These are phyloP conservation scores for Coemansia sp. DNA, from an alignment of 192 early-diverging fungal species.

Conservation along the genomic window DNA sequence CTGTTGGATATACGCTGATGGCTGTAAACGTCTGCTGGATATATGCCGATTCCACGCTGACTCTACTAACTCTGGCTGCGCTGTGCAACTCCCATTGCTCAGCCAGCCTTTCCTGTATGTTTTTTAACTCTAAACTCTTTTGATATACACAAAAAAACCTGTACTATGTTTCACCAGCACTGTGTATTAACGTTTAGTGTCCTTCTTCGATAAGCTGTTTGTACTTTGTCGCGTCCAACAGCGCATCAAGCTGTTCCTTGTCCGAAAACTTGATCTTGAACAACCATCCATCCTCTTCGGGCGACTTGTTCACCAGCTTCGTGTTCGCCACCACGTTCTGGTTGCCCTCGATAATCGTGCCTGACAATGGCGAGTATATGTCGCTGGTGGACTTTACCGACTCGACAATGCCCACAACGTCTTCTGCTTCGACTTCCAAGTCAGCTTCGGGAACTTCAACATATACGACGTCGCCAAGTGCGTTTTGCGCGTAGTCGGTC, in stretches of 20 bases:
- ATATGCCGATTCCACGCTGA: neutral
- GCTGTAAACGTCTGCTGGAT: too few relatives aligned
- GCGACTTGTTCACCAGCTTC: constrained; percentile 72
- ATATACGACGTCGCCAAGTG: constrained; percentile 93
- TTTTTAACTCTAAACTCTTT: constrained; percentile 2
- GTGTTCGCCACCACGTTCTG: constrained; percentile 62
- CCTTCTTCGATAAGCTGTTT: constrained; percentile 53
- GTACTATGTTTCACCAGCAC: neutral
- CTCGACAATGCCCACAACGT: constrained; percentile 80
- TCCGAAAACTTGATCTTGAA: constrained; percentile 83
- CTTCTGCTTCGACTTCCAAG: constrained; percentile 57
- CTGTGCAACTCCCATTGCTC: neutral
- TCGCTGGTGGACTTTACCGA: constrained; percentile 94
- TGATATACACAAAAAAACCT: constrained; percentile 7
- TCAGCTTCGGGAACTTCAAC: constrained; percentile 82
- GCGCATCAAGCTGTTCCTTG: constrained; percentile 64
- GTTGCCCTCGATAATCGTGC: constrained; percentile 82
- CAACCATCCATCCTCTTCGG: constrained; percentile 84
- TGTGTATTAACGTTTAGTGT: constrained; percentile 4
- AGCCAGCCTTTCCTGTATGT: constrained; percentile 4
- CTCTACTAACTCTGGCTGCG: neutral
- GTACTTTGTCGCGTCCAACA: constrained; percentile 75
- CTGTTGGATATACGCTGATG: too few relatives aligned
- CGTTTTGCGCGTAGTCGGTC: constrained; percentile 85
- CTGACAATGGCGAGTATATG: constrained; percentile 82